Evolutionary conservation across 495 filamentous ascomycete genomes (phyloP), one percentile per base, ranked within the genome.

Genomic region (Annulohypoxylon stygium): DNA sequence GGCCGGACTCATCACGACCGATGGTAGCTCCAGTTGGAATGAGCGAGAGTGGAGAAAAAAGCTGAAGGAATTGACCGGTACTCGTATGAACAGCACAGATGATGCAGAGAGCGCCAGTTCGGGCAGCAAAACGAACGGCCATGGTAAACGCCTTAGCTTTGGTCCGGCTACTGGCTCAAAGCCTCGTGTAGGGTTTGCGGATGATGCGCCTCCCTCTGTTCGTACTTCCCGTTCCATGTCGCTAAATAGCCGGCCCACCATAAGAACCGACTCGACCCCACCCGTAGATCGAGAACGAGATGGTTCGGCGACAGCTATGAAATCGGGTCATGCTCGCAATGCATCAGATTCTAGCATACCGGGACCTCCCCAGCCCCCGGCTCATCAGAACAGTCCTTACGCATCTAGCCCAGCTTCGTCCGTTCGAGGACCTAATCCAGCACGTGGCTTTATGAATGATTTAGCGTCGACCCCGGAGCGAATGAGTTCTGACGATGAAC

Each of bases 31-130:
- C 30, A 85, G 79, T n/a, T 97, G 94, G 93, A 90, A 83, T 43
- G 97, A 98, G 80, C 83, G 90, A n/a, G 90, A 97, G 71, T 98
- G 97, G 97, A 88, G 96, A 63, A 88, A 86, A 75, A 89, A 92
- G 77, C 78, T 99, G 81, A 98, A 98, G 82, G 93, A 97, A 61
- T 84, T 96, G 47, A 98, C 97, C 1, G 86, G 90, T n/a, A 89
- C 88, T 36, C 90, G 94, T 9, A 94, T 97, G 88, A 83, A 80
- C 14, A 78, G 79, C 25, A 80, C 84, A 30, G 84, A 86, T 71
- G 86, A 88, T 65, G 81, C 78, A 50, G 72, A 68, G 57, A 74
- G 72, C 71, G 65, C 59, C 18, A 80, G 84, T 59, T 88, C 89
- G 58, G 93, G 91, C 75, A 54, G 50, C 25, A 82, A 90, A 54